Evolutionary conservation across 176 grass and related monocot species (phyloP), one percentile per base, ranked within the genome.

Genomic region (Phragmites australis): DNA sequence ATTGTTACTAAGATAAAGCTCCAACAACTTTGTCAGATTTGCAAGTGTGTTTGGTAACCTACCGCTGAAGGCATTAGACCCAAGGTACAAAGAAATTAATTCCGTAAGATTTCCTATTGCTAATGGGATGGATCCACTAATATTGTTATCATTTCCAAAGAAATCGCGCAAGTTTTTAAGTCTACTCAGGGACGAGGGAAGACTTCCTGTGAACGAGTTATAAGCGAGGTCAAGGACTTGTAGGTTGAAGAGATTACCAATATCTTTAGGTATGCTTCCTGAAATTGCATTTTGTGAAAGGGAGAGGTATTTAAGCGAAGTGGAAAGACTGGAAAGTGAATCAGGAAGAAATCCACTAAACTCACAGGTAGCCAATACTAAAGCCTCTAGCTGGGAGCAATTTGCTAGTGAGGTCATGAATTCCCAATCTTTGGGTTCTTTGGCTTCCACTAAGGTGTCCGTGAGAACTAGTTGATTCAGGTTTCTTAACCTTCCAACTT

Each of bases 151-250:
- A 15, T 9, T 0, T 18, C 12, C 66, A 29, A 5, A 43, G 2
- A 57, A 60, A 72, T 9, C 9, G 6, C 11, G 0, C 13, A 65
- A 3, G 2, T 52, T 78, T 17, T 21, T 60, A 70, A 86, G 70
- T 61, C n/a, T 80, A 6, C 74, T 17, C 1, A 92, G 26, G 18
- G 86, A 73, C 30, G 73, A 53, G 0, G 86, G 90, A 75, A 92
- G 81, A 22, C 6, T 6, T 14, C 82, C 86, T 1, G 44, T 75
- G 52, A 92, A 69, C 2, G 26, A 69, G 50, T 86, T 88, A 0
- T 3, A 3, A 17, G 12, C 3, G 0, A 88, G 25, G 1, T 40
- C 22, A 7, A 92, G 50, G 32, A 1, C 8, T 41, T 42, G 2
- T 7, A 92, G 57, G 23, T 34, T 23, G 0, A 72, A 1, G 8